A percentile compares a stretch with the other conserved stretches of the same genome.
Evolutionary conservation across 768 basidiomycete genomes (phyloP).

Genomic region (Rhizopogon vinicolor): DNA sequence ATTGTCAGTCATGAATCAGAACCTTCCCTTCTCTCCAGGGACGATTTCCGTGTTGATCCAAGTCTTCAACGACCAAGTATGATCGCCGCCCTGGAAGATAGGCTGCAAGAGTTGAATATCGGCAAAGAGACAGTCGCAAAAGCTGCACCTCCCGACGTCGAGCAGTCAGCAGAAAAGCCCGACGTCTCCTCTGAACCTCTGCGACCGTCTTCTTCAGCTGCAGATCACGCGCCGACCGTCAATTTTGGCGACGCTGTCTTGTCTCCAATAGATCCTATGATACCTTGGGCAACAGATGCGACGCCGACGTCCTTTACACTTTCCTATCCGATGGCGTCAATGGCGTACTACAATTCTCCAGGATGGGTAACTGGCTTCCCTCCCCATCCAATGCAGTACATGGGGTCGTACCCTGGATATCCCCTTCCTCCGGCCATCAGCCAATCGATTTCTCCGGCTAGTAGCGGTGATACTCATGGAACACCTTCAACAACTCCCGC

Average conservation of each 20-base stretch:
- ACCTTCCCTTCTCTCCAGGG: conserved; percentile 1
- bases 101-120: conserved; percentile 9
- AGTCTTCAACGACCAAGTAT: conserved; percentile 6
- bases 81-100: conserved; percentile 6
- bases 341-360: conserved; percentile 42
- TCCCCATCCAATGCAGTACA: conserved; percentile 49
- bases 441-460: conserved; percentile 23
- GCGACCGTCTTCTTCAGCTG: background rate
- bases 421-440: conserved; percentile 24
- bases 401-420: conserved; percentile 44
- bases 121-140: conserved; percentile 2
- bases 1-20: conserved; percentile 26
- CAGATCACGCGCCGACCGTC: background rate
- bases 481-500: conserved; percentile 24
- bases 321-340: conserved; percentile 35
- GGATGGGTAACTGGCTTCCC: conserved; percentile 53
- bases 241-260: conserved; percentile 19
- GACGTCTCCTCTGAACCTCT: background rate
- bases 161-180: background rate
- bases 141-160: background rate
- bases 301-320: conserved; percentile 21
- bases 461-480: conserved; percentile 35
- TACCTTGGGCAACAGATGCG: conserved; percentile 20
- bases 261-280: conserved; percentile 2
- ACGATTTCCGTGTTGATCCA: conserved; percentile 10